These are phyloP conservation scores for Talaromyces adpressus DNA, from an alignment of 495 filamentous ascomycete genomes.

Conservation along the genomic window DNA sequence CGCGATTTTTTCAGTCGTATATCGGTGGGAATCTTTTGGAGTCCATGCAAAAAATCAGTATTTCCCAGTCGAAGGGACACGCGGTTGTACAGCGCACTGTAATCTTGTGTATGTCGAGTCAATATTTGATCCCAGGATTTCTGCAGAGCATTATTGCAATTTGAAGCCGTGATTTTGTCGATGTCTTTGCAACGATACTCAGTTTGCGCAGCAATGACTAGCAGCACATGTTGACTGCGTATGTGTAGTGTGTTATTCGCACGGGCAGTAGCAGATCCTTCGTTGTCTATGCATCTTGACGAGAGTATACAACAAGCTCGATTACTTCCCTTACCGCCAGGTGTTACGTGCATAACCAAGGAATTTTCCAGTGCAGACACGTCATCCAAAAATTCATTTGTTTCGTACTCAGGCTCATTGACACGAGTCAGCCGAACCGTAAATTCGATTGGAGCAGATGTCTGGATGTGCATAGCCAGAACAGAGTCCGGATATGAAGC, in stretches of 20 bases:
- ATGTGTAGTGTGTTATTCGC: constrained; percentile 24
- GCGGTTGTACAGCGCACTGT: constrained; percentile 24
- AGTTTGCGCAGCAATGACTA: constrained; percentile 35
- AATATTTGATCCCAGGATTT: constrained; percentile 16
- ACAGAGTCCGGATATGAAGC: constrained; percentile 35
- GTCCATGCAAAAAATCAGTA: background rate
- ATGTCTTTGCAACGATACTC: constrained; percentile 27
- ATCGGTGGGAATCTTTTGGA: constrained; percentile 21
- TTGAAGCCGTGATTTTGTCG: constrained; percentile 14
- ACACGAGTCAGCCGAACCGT: constrained; percentile 23
- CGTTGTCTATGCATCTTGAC: constrained; percentile 17
- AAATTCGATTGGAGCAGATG: constrained; percentile 20
- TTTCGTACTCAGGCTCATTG: constrained; percentile 32
- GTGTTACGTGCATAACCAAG: constrained; percentile 33
- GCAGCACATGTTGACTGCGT: constrained; percentile 20
- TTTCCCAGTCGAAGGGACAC: constrained; percentile 23
- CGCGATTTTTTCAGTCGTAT: constrained; percentile 16
- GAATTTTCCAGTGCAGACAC: constrained; percentile 15
- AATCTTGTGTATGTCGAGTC: constrained; percentile 24
- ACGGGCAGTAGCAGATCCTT: constrained; percentile 18
- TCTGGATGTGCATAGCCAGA: constrained; percentile 31
- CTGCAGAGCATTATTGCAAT: constrained; percentile 18
- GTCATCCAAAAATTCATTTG: constrained; percentile 34
- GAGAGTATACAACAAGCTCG: constrained; percentile 25
- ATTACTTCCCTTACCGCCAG: constrained; percentile 27